Evolutionary conservation across 768 basidiomycete species (phyloP).

Genomic region (Hypholoma sublateritium): DNA sequence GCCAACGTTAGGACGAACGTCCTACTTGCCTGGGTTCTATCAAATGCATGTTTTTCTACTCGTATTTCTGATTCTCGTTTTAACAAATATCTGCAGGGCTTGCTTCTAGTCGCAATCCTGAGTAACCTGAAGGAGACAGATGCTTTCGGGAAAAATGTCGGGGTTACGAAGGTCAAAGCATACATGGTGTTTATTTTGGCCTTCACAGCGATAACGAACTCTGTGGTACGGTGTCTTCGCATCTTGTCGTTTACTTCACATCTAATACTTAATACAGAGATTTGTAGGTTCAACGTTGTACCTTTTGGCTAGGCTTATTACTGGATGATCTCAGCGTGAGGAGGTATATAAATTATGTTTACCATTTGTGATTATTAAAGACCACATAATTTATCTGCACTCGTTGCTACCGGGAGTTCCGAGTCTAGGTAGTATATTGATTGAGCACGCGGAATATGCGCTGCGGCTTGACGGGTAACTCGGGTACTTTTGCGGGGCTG

Average conservation of each 20-base stretch:
- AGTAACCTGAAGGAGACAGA: constrained; percentile 52
- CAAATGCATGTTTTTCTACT: constrained; percentile 54
- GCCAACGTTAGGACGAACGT: constrained; percentile 85
- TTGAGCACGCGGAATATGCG: too few relatives aligned
- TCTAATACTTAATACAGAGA: constrained; percentile 17
- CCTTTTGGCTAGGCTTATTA: constrained; percentile 30
- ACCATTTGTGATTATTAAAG: background rate
- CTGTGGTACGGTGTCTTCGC: constrained; percentile 41
- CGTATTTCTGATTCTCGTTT: background rate
- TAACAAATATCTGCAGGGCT: constrained; percentile 42
- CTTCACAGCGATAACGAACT: constrained; percentile 79
- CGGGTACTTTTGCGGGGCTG: too few relatives aligned
- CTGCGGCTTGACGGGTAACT: too few relatives aligned
- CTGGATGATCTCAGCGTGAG: constrained; percentile 20
- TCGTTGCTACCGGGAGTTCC: too few relatives aligned
- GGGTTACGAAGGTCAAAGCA: constrained; percentile 59
- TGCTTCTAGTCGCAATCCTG: constrained; percentile 70
- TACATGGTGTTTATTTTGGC: constrained; percentile 81
- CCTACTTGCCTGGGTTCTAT: constrained; percentile 78
- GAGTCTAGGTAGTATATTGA: too few relatives aligned
- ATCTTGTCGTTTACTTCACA: background rate
- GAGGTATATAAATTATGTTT: background rate
- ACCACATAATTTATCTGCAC: too few relatives aligned
- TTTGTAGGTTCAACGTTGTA: constrained; percentile 33
- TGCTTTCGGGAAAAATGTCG: constrained; percentile 54